These are phyloP conservation scores for Erodium trifolium DNA, from an alignment of 441 rosid species.

Conservation along the genomic window DNA sequence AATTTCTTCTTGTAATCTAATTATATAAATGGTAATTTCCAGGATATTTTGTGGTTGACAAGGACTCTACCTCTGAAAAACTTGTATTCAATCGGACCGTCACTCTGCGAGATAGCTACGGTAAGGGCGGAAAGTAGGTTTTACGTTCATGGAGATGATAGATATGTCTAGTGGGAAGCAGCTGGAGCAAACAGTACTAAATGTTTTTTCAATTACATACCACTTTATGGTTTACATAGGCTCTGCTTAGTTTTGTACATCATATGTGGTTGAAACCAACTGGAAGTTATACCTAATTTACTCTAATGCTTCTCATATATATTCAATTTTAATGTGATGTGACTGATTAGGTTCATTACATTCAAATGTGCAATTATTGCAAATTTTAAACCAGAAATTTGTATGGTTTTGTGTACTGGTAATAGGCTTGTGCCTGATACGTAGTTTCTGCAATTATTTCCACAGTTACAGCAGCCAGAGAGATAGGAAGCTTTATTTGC, in stretches of 20 bases:
- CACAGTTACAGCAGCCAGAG: not conserved
- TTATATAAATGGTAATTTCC: constrained; percentile 13
- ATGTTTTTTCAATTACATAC: not conserved
- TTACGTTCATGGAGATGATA: not conserved
- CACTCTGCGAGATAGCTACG: constrained; percentile 64
- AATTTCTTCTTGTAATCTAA: not conserved
- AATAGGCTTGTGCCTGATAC: not conserved
- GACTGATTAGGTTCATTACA: not conserved
- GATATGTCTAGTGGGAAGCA: not conserved
- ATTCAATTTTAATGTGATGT: not conserved
- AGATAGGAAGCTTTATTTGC: not conserved
- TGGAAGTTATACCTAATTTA: not conserved
- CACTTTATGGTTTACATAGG: not conserved
- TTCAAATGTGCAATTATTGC: not conserved
- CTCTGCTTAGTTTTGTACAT: not conserved
- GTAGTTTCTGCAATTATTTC: constrained; percentile 1
- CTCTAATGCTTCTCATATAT: not conserved
- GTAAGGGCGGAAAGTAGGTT: constrained; percentile 55
- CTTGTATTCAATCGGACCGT: constrained; percentile 80
- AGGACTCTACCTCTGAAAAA: constrained; percentile 61
- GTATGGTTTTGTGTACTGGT: not conserved
- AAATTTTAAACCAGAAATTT: not conserved
- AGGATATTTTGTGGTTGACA: constrained; percentile 76
- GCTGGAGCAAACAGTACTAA: not conserved
- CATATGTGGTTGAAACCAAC: not conserved